Evolutionary conservation across 805 yeast species (phyloP).

Genomic region (Priceomyces carsonii): DNA sequence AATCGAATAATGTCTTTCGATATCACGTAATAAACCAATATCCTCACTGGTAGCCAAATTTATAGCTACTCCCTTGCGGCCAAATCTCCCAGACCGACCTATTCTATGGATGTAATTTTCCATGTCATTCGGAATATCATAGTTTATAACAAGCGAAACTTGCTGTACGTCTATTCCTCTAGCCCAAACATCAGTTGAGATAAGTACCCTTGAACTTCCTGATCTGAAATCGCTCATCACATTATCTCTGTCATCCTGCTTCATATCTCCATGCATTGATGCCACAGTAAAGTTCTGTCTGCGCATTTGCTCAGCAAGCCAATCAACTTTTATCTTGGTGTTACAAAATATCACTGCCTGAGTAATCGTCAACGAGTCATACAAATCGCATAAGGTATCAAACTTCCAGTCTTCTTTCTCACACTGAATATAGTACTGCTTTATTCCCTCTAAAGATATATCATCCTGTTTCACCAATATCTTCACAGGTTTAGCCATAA

Average conservation of each 20-base stretch:
- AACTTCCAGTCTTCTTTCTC: constrained; percentile 94
- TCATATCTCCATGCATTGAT: constrained; percentile 96
- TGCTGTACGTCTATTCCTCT: constrained; percentile 99
- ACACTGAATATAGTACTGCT: constrained; percentile 87
- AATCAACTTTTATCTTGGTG: constrained; percentile 93
- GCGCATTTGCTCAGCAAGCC: constrained; percentile 77
- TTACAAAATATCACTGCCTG: constrained; percentile 98
- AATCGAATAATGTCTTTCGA: constrained; percentile 72
- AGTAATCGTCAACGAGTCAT: constrained; percentile 92
- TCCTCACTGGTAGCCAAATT: constrained; percentile 88
- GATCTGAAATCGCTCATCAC: constrained; percentile 95
- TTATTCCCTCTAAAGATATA: constrained; percentile 89
- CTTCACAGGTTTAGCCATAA: constrained; percentile 91
- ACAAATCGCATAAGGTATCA: constrained; percentile 90
- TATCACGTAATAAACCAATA: constrained; percentile 67
- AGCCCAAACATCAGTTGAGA: constrained; percentile 97
- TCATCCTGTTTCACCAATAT: constrained; percentile 94
- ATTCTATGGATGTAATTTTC: constrained; percentile 97
- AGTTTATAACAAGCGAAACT: constrained; percentile 92
- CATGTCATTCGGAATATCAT: constrained; percentile 88
- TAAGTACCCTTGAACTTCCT: constrained; percentile 90
- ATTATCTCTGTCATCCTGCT: constrained; percentile 90
- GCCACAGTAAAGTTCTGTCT: constrained; percentile 86
- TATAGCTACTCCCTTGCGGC: constrained; percentile 97
- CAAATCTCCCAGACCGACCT: constrained; percentile 98